Evolutionary conservation across 2,329 filamentous ascomycete genomes (phyloP), one percentile per base, ranked within the genome.

Genomic region (Diaporthe vexans): DNA sequence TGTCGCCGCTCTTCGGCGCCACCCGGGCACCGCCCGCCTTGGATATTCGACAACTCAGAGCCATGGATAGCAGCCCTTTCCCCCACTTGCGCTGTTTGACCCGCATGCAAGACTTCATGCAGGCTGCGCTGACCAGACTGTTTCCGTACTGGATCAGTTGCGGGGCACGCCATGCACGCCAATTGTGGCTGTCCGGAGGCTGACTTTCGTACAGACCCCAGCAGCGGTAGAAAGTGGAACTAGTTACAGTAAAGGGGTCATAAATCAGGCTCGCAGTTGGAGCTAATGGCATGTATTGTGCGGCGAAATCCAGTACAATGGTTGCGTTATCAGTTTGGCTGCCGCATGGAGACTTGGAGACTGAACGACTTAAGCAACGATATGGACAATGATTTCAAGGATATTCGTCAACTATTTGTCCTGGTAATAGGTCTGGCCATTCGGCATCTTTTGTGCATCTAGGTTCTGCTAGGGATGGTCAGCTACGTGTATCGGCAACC

Each of bases 31-130:
- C 26, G 29, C 46, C 33, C 33, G 33, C 24, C n/a, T 17, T 11
- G 13, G 40, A 51, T 40, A 68, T 3, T 19, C 26, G 40, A 43
- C 29, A 35, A 3, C 33, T 54, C 37, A 24, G 29, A 26, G 33
- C 48, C 13, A 33, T 52, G 63, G 13, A n/a, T 54, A 52, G 13
- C 33, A 13, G 33, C 33, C 43, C 3, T 15, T n/a, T 19, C 33
- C 29, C n/a, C 51, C 63, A 7, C n/a, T 40, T 52, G 19, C n/a
- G 46, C 29, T 21, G 46, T 15, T 52, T 11, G 46, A 9, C 51
- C 43, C 9, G 63, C 63, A 48, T 65, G 61, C 61, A 35, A 35
- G 46, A 67, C 63, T 48, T 52, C 40, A 48, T 65, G 63, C 63
- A 67, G 63, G 46, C 21, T 67, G 63, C 46, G 29, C 26, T 26